Evolutionary conservation across 805 yeast species (phyloP).

Genomic region (Ogataea pilisensis): DNA sequence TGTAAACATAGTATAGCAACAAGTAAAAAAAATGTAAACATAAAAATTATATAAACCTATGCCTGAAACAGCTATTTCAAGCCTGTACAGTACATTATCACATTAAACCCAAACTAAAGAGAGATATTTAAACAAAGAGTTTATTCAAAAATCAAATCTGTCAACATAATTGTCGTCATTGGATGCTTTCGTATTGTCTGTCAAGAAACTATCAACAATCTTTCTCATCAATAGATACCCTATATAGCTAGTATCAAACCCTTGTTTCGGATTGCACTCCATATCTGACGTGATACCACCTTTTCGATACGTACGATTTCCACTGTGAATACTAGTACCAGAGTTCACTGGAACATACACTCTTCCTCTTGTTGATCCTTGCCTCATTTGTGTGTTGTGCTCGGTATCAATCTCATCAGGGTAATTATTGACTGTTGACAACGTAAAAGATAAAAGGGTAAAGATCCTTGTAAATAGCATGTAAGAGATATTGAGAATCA

Average conservation of each 20-base stretch:
- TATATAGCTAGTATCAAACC: not conserved
- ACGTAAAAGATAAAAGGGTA: not conserved
- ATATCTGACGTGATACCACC: not conserved
- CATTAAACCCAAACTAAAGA: too few species aligned
- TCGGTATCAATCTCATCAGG: not conserved
- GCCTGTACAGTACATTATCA: too few species aligned
- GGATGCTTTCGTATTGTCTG: not conserved
- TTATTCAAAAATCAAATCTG: too few species aligned
- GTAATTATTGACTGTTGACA: not conserved
- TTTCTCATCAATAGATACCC: not conserved
- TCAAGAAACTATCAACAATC: not conserved
- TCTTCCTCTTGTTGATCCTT: too few species aligned
- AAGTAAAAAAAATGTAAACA: too few species aligned
- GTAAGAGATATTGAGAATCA: not conserved
- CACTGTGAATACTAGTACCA: not conserved
- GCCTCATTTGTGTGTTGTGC: not conserved
- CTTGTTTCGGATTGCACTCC: not conserved
- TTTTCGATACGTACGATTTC: not conserved
- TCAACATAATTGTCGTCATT: conserved; percentile 1
- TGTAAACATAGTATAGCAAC: too few species aligned
- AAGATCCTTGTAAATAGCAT: conserved; percentile 2
- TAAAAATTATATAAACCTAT: too few species aligned
- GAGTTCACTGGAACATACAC: too few species aligned
- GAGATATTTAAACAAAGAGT: too few species aligned
- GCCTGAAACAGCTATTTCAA: too few species aligned